Base-by-base conservation (phyloP, 305 asterid genomes). In the Plantago coronopus region DNA sequence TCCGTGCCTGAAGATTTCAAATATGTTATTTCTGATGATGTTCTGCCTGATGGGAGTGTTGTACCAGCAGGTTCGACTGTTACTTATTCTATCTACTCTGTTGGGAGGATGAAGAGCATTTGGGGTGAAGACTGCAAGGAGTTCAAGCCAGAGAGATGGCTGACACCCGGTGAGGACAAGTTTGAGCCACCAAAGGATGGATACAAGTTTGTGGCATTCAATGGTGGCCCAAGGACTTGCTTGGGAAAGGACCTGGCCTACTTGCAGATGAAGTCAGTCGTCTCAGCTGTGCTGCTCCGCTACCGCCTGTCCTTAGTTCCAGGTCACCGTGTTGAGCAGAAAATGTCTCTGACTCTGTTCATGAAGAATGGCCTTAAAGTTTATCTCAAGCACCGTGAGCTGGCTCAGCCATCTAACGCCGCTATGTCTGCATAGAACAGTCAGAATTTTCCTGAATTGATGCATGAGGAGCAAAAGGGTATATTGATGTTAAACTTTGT, bases 61-160 rank as follows among this genome's bases (percentile, higher is more conserved):
- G 70, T 89, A 27, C 94, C 91, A 47, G 82, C 95, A 3, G 97
- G 97, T 15, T 89, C 97, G 3, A 87, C 94, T 4, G 81, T 89
- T 44, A 89, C 95, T 4, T 89, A 89, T 59, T 89, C 97, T 16
- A 89, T 89, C 43, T 89, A 89, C 44, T 89, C 95, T 15, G 64
- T 84, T 2, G 95, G 94, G 60, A 78, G 97, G 57, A 86, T 84
- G 95, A 61, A 78, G 81, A 79, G 72, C 9, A 59, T 86, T 8
- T 86, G 97, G 95, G 97, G 97, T 0, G 97, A 84, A 40, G 95
- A 89, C n/a, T 82, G 97, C 69, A 27, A 77, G 80, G 95, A 86
- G 56, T 89, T 89, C 57, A 89, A 81, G 66, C 97, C 97, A 65
- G 97, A 89, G 76, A 77, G 97, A 48, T 89, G 97, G 97, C 76